Percentiles rank a stretch among this genome's conserved stretches.
Conservation (phyloP, 148 eudicot genomes). For the Pharnaceum exiguum region DNA sequence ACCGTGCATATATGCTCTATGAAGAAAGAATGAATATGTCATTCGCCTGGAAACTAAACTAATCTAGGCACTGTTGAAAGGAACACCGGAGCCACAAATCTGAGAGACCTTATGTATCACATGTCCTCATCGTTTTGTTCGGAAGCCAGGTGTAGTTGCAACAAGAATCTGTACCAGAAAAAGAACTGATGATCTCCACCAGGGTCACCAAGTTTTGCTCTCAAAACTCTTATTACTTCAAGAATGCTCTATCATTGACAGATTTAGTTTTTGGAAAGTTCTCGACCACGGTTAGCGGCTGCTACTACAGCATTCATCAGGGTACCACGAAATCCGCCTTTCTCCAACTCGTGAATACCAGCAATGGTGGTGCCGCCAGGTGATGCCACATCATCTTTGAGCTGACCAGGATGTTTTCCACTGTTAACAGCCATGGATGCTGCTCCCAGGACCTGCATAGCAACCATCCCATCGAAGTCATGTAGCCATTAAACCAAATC, state of each 20-base stretch:
- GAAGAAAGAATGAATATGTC: too few species aligned
- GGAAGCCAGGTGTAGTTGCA: too few species aligned
- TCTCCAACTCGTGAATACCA: conserved; percentile 91
- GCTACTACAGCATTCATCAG: conserved; percentile 94
- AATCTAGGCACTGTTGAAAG: too few species aligned
- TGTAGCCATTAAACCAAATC: background rate
- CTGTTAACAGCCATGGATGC: conserved; percentile 64
- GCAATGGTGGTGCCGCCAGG: conserved; percentile 93
- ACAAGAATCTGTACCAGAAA: too few species aligned
- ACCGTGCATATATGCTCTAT: too few species aligned
- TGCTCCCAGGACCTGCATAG: conserved; percentile 79
- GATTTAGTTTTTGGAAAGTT: conserved; percentile 47
- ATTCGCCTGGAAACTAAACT: too few species aligned
- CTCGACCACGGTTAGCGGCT: conserved; percentile 65
- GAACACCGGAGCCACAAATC: too few species aligned
- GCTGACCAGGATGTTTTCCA: conserved; percentile 94
- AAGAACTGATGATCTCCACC: too few species aligned
- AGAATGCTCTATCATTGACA: background rate
- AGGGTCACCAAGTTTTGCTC: background rate
- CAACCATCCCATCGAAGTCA: background rate
- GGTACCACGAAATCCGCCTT: conserved; percentile 77
- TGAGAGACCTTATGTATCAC: too few species aligned
- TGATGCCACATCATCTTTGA: conserved; percentile 90
- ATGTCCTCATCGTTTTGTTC: too few species aligned
- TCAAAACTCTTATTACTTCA: background rate